Base-by-base conservation (phyloP, 257 asterid species). In the Coffea canephora region DNA sequence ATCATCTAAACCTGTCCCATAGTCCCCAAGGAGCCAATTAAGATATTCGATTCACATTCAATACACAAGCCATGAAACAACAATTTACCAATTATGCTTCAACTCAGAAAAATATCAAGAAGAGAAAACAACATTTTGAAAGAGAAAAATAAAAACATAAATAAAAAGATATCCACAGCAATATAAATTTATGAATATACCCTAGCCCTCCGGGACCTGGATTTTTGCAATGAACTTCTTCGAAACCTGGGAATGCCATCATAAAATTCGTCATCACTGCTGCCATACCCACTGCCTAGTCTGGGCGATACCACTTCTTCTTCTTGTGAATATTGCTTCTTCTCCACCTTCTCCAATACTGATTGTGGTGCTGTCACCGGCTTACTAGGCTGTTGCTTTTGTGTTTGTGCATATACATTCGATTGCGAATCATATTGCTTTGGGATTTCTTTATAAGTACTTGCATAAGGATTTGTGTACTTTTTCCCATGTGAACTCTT, bases 201-300 rank as follows among this genome's bases (percentile, higher is more conserved):
- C 93, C 84, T 89, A 27, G 83, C 43, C 86, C 90, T 88, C 84
- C 80, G 79, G 64, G 97, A 89, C 69, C 91, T 86, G 3, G 96
- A 90, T 82, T 90, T 87, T 70, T 41, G 85, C 64, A 85, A 89
- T 25, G 75, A 82, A 67, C 88, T 89, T 88, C 88, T 85, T 50
- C 77, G 81, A 48, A 83, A 93, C 45, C 88, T 91, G 8, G 97
- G 97, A 78, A 93, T 93, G 61, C 97, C 97, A 65, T 93, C 97
- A 34, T 91, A 93, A 77, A 91, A 88, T 54, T 88, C 96, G 59
- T 93, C 96, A 79, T 88, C 92, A 61, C 89, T 85, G 77, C 83
- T 79, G 23, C 76, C 18, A 23, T 82, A 82, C 62, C 82, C 82
- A 46, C 25, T n/a, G 25, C 48, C 62, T 11, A 3, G 65, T 31